Base-by-base conservation (phyloP, 2,329 filamentous ascomycete genomes). In the Teratosphaeria zuluensis region DNA sequence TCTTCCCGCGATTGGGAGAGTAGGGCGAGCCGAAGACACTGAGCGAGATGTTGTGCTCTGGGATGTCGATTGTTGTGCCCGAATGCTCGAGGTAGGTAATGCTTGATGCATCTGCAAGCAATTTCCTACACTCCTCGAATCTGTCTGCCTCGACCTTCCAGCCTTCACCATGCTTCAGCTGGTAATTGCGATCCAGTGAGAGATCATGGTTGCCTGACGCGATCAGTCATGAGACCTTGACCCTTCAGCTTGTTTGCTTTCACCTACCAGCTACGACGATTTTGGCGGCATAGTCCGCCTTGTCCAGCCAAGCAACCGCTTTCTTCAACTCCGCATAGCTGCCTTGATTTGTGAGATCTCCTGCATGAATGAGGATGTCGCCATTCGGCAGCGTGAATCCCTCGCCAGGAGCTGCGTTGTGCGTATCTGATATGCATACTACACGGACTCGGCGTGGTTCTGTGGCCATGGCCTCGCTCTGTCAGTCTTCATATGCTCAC, bases 401-500 rank as follows among this genome's bases (percentile, higher is more conserved):
- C 61, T 77, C 72, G 12, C 69, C 69, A 14, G 81, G 80, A 4
- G 75, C 75, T 58, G 79, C 79, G 69, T 89, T 89, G 72, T 91
- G 87, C 1, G 87, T 91, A 73, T 92, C 88, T 3, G 88, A 88
- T 58, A 91, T 80, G 73, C 87, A 90, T 56, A 91, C 86, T 59
- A 91, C 80, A 61, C 87, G 81, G 5, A 86, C 85, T 62, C 80
- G 78, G 21, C 42, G 31, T 6, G 7, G 51, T 21, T 16, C 21
- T 4, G 54, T 28, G 31, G 28, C 35, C 38, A 55, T 55, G 19
- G 21, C 42, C 6, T 48, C 8, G 42, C n/a, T 8, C n/a, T 7
- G 7, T 21, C 19, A 6, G n/a, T 6, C 4, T 35, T 6, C 14
- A 9, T 11, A 6, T 35, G 14, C 9, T 35, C 9, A 35, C 6